phyloP scores from a whole-genome alignment of 2,329 filamentous ascomycete species.

The Cladosporium phlei region DNA sequence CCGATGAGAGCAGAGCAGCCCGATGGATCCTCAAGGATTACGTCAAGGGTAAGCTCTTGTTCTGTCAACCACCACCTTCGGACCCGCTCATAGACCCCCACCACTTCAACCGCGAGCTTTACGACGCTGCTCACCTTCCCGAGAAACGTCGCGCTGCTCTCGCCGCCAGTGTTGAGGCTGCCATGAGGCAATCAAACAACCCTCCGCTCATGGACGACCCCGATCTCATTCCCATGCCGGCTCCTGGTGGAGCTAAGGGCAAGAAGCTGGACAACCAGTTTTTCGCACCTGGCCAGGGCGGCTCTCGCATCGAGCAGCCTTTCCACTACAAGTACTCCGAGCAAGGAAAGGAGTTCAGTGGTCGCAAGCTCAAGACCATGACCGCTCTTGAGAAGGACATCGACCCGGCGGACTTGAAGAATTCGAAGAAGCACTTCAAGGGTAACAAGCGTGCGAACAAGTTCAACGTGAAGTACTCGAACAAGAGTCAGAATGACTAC shows the following conservation, averaged over 20 bases:
- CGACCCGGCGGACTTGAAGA: slow-evolving; percentile 69
- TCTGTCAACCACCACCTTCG: slow-evolving; percentile 77
- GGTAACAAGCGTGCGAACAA: slow-evolving; percentile 54
- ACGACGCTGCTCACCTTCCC: slow-evolving; percentile 76
- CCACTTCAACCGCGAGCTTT: slow-evolving; percentile 85
- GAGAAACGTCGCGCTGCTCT: slow-evolving; percentile 70
- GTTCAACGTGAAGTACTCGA: slow-evolving; percentile 14
- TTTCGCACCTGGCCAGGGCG: slow-evolving; percentile 64
- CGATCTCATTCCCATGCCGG: slow-evolving; percentile 43
- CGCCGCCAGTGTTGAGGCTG: slow-evolving; percentile 36
- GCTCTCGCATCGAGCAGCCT: slow-evolving; percentile 65
- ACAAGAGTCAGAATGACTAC: slow-evolving; percentile 14
- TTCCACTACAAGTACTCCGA: slow-evolving; percentile 88
- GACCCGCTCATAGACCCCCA: slow-evolving; percentile 60
- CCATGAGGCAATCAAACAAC: slow-evolving; percentile 28
- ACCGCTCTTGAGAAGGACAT: slow-evolving; percentile 78
- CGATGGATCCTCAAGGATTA: slow-evolving; percentile 93
- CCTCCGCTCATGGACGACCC: slow-evolving; percentile 44
- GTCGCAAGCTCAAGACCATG: slow-evolving; percentile 76
- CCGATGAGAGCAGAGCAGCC: slow-evolving; percentile 88
- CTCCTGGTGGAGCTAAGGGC: slow-evolving; percentile 64
- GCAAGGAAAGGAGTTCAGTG: slow-evolving; percentile 77
- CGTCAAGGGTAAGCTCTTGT: slow-evolving; percentile 91
- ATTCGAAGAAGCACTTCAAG: slow-evolving; percentile 92
- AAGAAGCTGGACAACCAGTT: slow-evolving; percentile 80